Base-by-base conservation (phyloP, 2,329 filamentous ascomycete genomes). In the Ceratocystis destructans region DNA sequence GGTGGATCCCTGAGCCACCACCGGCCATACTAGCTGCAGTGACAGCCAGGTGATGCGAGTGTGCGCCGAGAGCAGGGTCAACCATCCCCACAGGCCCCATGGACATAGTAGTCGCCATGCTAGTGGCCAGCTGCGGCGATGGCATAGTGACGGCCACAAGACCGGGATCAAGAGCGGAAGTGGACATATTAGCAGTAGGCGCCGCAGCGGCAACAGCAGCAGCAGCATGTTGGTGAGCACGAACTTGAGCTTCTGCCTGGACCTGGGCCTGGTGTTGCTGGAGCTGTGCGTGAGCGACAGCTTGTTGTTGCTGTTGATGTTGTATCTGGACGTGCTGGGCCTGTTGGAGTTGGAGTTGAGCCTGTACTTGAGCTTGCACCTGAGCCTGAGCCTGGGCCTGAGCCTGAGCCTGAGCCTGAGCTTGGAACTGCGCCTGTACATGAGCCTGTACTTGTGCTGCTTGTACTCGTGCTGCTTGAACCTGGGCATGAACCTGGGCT, bases 181-280 rank as follows among this genome's bases (percentile, higher is more conserved):
- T 65, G 7, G 66, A 55, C 66, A 68, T 68, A 20, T 65, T 65
- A 17, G 66, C 66, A 41, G 66, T 68, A 2, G 66, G 66, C 7
- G 64, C 66, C 12, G 64, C 41, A 5, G 59, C 66, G 12, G 61
- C 25, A 28, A 63, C 61, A 10, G 66, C 41, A 12, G 59, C 66
- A n/a, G 61, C 25, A 28, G 48, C 61, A 7, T 63, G 61, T 46
- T 63, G 61, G 31, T 67, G 66, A 20, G 25, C 65, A 17, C 64
- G 25, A 17, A 33, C 50, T 5, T 44, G 33, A 48, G 64, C 64
- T 48, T 66, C 55, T 20, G 59, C 64, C 15, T 66, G 53, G 12
- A 33, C 64, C 41, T 46, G 28, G 12, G 31, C 44, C 31, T 66
- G 64, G 33, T 66, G 64, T 17, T 53, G 59, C 22, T 67, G 66